These are phyloP conservation scores for Geranium incanum DNA, from an alignment of 441 rosid species.

Conservation along the genomic window DNA sequence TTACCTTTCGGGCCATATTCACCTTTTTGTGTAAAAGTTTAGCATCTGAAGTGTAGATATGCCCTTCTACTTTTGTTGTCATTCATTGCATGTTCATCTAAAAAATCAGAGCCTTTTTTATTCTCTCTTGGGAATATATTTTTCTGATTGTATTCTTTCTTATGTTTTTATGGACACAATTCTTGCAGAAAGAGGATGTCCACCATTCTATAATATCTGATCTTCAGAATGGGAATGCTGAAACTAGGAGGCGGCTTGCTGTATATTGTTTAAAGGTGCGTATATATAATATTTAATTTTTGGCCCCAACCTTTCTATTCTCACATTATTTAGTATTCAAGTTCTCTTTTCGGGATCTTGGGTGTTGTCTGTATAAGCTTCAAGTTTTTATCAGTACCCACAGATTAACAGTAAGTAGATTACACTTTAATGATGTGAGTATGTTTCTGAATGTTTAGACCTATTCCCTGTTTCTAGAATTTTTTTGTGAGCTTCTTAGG, in stretches of 20 bases:
- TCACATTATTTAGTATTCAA: constrained; percentile 2
- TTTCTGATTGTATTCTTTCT: background rate
- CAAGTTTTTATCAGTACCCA: background rate
- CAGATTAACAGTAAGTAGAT: background rate
- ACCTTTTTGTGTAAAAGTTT: too few species aligned
- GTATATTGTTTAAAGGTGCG: constrained; percentile 93
- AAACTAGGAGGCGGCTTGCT: constrained; percentile 97
- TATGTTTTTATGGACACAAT: background rate
- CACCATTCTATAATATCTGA: constrained; percentile 97
- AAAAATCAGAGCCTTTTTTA: too few species aligned
- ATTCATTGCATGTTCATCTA: too few species aligned
- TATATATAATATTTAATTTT: constrained; percentile 8
- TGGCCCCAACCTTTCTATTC: constrained; percentile 11
- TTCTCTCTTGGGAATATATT: too few species aligned
- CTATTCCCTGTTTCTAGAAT: background rate
- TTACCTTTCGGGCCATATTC: too few species aligned
- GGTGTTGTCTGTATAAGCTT: background rate
- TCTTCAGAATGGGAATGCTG: constrained; percentile 98
- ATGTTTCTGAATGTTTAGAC: background rate
- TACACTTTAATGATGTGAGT: background rate
- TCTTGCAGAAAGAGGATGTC: constrained; percentile 85
- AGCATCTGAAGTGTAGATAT: too few species aligned
- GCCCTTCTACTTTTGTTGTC: too few species aligned
- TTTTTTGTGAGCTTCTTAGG: background rate
- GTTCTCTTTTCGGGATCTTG: background rate